These are phyloP conservation scores for Camptophora hylomeconis DNA, from an alignment of 2,329 filamentous ascomycete genomes.

Conservation along the genomic window DNA sequence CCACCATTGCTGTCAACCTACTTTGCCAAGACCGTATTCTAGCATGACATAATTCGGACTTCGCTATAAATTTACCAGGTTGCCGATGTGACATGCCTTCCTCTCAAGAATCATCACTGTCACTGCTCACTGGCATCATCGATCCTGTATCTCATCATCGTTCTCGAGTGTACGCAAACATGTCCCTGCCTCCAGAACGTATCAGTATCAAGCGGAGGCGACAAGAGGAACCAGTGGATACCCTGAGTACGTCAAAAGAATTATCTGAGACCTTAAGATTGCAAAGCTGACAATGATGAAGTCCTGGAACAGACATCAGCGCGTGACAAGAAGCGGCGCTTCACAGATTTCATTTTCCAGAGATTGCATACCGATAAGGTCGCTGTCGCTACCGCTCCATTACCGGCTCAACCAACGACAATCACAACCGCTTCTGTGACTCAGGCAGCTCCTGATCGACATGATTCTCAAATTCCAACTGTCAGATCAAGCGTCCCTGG, in stretches of 20 bases:
- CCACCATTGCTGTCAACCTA: too few species aligned
- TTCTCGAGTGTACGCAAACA: too few species aligned
- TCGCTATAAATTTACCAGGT: too few species aligned
- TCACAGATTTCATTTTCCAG: slow-evolving; percentile 35
- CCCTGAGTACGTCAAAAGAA: slow-evolving; percentile 35
- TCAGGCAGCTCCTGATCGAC: background rate
- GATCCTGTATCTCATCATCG: too few species aligned
- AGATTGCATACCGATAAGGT: slow-evolving; percentile 21
- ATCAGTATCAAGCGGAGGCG: slow-evolving; percentile 45
- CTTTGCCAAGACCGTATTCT: too few species aligned
- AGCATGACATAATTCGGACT: too few species aligned
- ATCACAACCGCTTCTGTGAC: background rate
- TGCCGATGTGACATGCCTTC: too few species aligned
- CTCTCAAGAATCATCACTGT: too few species aligned
- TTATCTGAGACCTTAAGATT: too few species aligned
- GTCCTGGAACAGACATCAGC: slow-evolving; percentile 30
- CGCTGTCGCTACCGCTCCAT: background rate
- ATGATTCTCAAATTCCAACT: slow-evolving; percentile 23
- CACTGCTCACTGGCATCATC: too few species aligned
- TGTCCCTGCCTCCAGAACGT: slow-evolving; percentile 36
- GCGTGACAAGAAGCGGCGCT: slow-evolving; percentile 33
- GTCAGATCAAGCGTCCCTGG: slow-evolving; percentile 30
- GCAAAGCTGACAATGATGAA: too few species aligned
- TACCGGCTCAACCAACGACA: background rate
- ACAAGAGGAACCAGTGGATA: slow-evolving; percentile 43